Conservation (phyloP, 495 filamentous ascomycete species). For the Penicillium dipodomyicola region DNA sequence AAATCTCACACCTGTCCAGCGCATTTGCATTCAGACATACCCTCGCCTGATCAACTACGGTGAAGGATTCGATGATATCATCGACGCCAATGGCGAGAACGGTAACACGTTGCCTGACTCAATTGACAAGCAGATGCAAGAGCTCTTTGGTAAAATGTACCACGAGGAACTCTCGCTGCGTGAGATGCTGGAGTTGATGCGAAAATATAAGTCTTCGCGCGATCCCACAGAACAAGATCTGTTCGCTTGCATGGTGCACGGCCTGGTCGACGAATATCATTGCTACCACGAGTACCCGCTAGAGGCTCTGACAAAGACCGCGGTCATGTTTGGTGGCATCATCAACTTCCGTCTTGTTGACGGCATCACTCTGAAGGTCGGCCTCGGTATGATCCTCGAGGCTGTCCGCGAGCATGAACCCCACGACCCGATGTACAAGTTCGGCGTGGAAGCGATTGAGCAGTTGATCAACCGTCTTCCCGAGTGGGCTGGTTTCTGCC, state of each 20-base stretch:
- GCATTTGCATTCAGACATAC: constrained; percentile 86
- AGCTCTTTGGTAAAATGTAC: constrained; percentile 96
- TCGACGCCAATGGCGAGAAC: constrained; percentile 76
- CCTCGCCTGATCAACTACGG: constrained; percentile 97
- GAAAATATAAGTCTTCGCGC: constrained; percentile 78
- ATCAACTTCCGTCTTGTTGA: constrained; percentile 89
- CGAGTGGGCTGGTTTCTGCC: constrained; percentile 91
- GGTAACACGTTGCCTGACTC: constrained; percentile 74
- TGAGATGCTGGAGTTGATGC: constrained; percentile 75
- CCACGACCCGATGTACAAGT: constrained; percentile 93
- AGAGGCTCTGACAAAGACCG: constrained; percentile 89
- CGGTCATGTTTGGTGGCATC: constrained; percentile 94
- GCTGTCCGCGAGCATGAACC: constrained; percentile 79
- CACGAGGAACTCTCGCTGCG: constrained; percentile 78
- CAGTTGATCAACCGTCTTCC: constrained; percentile 77
- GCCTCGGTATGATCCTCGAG: constrained; percentile 92
- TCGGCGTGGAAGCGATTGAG: constrained; percentile 93
- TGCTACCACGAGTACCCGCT: constrained; percentile 93
- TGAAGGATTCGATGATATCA: constrained; percentile 83
- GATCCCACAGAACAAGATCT: constrained; percentile 85
- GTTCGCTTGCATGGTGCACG: constrained; percentile 98
- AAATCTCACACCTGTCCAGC: constrained; percentile 65
- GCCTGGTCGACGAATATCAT: constrained; percentile 93
- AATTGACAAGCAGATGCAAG: constrained; percentile 88
- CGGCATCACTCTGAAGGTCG: constrained; percentile 85